Conservation (phyloP, 1,284 basidiomycete genomes). For the Puccinia hordei region DNA sequence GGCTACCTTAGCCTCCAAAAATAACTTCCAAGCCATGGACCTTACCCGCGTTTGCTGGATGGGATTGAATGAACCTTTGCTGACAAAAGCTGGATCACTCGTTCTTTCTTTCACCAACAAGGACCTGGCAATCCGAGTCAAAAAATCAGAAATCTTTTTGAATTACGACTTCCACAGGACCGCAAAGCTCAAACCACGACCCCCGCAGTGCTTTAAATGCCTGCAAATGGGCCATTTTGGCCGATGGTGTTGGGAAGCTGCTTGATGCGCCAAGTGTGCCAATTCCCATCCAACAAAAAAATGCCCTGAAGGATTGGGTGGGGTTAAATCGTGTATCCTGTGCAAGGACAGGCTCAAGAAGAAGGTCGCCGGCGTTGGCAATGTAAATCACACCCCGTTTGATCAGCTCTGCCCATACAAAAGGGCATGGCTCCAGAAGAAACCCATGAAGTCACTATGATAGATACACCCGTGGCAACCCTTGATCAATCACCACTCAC, state of each 20-base stretch:
- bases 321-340: too few species aligned
- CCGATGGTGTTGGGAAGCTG: neutral
- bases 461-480: neutral
- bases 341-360: too few species aligned
- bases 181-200: neutral
- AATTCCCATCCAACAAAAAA: conserved; percentile 1
- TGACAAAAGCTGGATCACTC: neutral
- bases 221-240: conserved; percentile 17
- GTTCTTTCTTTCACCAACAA: conserved; percentile 25
- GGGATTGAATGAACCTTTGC: neutral
- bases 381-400: too few species aligned
- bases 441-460: neutral
- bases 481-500: neutral
- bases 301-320: too few species aligned
- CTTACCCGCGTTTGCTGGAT: too few species aligned
- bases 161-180: too few species aligned
- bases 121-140: too few species aligned
- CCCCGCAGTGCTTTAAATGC: conserved; percentile 36
- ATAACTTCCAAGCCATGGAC: too few species aligned
- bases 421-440: conserved; percentile 10
- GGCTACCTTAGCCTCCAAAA: too few species aligned
- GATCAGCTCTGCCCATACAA: too few species aligned
- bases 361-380: too few species aligned
- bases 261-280: conserved; percentile 13
- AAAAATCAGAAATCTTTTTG: too few species aligned